Evolutionary conservation across 75 land plant species (phyloP).

Genomic region (Pseudotsuga menziesii): DNA sequence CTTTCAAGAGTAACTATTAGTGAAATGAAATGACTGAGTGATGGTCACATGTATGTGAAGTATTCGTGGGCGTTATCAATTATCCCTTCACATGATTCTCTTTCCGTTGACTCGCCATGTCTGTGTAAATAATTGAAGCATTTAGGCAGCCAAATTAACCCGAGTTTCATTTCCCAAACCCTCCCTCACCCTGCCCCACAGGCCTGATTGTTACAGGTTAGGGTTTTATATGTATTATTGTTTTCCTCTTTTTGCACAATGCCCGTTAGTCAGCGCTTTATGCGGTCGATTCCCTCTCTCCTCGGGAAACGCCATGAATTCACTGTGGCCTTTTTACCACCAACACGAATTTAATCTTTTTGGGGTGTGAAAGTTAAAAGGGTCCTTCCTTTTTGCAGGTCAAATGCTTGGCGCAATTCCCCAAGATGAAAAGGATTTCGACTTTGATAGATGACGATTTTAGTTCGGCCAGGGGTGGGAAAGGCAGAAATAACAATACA

Average conservation of each 20-base stretch:
- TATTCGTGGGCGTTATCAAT: slow-evolving; percentile 2
- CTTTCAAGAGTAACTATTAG: background rate
- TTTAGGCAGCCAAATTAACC: too few species aligned
- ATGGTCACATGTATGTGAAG: background rate
- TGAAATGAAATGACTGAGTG: background rate
- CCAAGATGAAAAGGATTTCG: background rate
- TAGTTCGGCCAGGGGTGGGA: too few species aligned
- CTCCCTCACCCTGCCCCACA: background rate
- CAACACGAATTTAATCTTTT: background rate
- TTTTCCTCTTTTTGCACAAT: slow-evolving; percentile 3
- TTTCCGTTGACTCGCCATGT: background rate
- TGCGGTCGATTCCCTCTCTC: slow-evolving; percentile 2
- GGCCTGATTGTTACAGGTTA: background rate
- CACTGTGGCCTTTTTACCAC: background rate
- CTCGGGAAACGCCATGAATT: background rate
- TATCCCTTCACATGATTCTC: background rate
- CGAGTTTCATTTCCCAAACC: background rate
- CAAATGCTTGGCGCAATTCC: background rate
- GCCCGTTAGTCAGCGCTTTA: slow-evolving; percentile 9
- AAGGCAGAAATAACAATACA: too few species aligned
- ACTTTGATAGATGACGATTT: too few species aligned
- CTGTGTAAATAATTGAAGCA: background rate
- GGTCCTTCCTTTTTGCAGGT: background rate
- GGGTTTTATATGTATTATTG: background rate
- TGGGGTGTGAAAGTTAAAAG: background rate